Conservation (phyloP, 1,284 basidiomycete genomes). For the Sporisorium reilianum region DNA sequence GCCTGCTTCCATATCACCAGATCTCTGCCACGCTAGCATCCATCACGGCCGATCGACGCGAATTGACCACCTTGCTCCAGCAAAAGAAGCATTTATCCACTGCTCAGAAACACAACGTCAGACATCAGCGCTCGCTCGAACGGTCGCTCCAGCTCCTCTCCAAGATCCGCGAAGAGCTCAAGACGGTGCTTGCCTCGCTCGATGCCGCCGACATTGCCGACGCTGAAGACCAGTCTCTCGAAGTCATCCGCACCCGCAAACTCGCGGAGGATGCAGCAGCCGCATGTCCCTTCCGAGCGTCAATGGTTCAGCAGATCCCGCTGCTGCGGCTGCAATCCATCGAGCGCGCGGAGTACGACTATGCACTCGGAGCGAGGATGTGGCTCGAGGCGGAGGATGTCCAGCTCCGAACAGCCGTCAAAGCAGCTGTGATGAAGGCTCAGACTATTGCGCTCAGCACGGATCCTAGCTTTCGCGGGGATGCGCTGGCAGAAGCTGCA, state of each 20-base stretch:
- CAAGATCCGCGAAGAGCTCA: conserved; percentile 38
- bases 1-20: conserved; percentile 9
- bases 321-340: conserved; percentile 40
- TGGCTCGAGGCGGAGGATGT: conserved; percentile 39
- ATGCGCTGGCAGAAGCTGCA: conserved; percentile 25
- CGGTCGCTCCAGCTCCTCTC: conserved; percentile 3
- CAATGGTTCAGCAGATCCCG: conserved; percentile 30
- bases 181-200: conserved; percentile 33
- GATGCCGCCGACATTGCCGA: conserved; percentile 45
- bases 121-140: conserved; percentile 25
- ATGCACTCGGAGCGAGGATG: conserved; percentile 22
- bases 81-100: conserved; percentile 10
- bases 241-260: conserved; percentile 28
- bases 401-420: conserved; percentile 29
- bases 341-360: conserved; percentile 44
- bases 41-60: conserved; percentile 28
- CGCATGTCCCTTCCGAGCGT: conserved; percentile 21
- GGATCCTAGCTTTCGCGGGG: conserved; percentile 17
- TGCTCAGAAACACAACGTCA: conserved; percentile 24
- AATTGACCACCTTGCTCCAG: conserved; percentile 20
- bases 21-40: conserved; percentile 26
- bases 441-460: conserved; percentile 14
- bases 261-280: conserved; percentile 19
- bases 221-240: conserved; percentile 48
- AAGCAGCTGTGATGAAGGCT: conserved; percentile 29